Evolutionary conservation across 371 early-diverging fungal species (phyloP), one percentile per base, ranked within the genome.

Genomic region (Mucor irregularis): DNA sequence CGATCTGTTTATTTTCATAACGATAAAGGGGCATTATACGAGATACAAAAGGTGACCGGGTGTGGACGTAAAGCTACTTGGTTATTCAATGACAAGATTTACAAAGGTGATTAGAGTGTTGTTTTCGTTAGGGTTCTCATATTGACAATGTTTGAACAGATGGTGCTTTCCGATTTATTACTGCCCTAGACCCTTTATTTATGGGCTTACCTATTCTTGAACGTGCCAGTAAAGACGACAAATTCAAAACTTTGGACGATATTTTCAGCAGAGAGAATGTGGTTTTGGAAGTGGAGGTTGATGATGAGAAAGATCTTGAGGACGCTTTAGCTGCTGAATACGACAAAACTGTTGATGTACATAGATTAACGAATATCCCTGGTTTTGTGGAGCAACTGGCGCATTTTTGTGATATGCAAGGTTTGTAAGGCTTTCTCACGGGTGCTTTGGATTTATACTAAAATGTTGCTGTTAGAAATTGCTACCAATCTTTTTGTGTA

Each of bases 331-430:
- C 26, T 3, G 53, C 56, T 2, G 47, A 22, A 21, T 19, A 45
- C 5, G 16, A 26, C 5, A n/a, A 40, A 9, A 37, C 53, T 0
- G 50, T 61, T 16, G 66, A 61, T 53, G 51, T 68, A 9, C 61
- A 68, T 50, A 34, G 64, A 38, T 49, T 68, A 16, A 37, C 49
- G 16, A 48, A 43, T n/a, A 24, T 68, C 22, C 1, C 45, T 16
- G 56, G 51, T 7, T 47, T 61, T 5, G 52, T 34, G 29, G 38
- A 59, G 16, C 64, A 64, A 40, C 17, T 68, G 11, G 44, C 29
- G 0, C 64, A 68, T 50, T 14, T 68, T 16, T 68, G 68, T 34
- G 68, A 68, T 61, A 35, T 34, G 10, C 37, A 68, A 51, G 64
- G 64, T 68, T n/a, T n/a, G n/a, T n/a, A n/a, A n/a, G n/a, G n/a